phyloP scores from a whole-genome alignment of 1,284 basidiomycete species.

The Ustilago cynodontis region DNA sequence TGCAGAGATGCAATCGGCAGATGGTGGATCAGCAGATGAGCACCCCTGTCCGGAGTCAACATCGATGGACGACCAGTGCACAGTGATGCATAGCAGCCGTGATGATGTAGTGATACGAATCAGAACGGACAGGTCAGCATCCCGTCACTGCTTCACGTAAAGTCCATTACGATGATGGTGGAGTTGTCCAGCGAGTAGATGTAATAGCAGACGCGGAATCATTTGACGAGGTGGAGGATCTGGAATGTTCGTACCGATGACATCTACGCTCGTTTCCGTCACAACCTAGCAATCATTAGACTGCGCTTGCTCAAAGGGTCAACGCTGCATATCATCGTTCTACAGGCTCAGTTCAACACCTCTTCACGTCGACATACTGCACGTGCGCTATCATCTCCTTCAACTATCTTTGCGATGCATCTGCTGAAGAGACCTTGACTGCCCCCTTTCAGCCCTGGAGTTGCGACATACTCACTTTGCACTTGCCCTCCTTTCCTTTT shows the following conservation, averaged over 20 bases:
- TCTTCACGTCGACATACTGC: not conserved
- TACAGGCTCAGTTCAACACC: not conserved
- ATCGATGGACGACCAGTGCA: not conserved
- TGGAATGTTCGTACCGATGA: not conserved
- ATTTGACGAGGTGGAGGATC: not conserved
- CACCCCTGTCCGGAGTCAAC: no score
- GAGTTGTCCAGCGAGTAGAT: not conserved
- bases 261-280: not conserved
- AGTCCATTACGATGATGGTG: not conserved
- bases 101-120: not conserved
- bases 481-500: not conserved
- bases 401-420: not conserved
- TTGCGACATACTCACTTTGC: slow-evolving; percentile 12
- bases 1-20: no score
- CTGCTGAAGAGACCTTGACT: not conserved
- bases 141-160: not conserved
- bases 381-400: no score
- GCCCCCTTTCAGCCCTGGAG: no score
- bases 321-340: not conserved
- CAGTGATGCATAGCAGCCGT: not conserved
- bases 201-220: not conserved
- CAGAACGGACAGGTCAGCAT: not conserved
- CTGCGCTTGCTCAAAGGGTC: not conserved
- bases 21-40: no score
- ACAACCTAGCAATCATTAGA: not conserved